phyloP scores from a whole-genome alignment of 495 filamentous ascomycete genomes.

The Cladorrhinum samala region DNA sequence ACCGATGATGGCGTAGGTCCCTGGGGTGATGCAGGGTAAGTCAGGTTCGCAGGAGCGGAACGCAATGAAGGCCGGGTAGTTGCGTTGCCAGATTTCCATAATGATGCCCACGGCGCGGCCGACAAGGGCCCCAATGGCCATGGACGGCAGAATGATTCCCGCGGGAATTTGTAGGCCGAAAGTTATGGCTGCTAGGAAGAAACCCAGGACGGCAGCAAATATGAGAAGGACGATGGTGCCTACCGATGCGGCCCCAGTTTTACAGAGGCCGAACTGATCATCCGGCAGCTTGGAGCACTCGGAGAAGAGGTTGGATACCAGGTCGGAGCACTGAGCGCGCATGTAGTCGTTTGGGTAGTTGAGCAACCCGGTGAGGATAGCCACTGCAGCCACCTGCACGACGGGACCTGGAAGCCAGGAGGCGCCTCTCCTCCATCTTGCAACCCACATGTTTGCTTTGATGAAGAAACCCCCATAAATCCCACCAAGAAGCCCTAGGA shows the following conservation, averaged over 20 bases:
- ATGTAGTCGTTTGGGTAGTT: slow-evolving; percentile 96
- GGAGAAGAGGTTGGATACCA: slow-evolving; percentile 86
- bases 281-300: slow-evolving; percentile 75
- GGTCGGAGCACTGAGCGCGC: slow-evolving; percentile 82
- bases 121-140: slow-evolving; percentile 89
- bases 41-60: slow-evolving; percentile 83
- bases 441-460: slow-evolving; percentile 83
- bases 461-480: slow-evolving; percentile 94
- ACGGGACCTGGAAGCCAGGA: slow-evolving; percentile 60
- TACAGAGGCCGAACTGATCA: slow-evolving; percentile 84
- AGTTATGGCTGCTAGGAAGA: slow-evolving; percentile 79
- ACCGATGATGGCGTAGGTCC: slow-evolving; percentile 93
- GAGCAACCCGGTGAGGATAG: slow-evolving; percentile 74
- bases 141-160: slow-evolving; percentile 94
- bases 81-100: slow-evolving; percentile 81
- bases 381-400: slow-evolving; percentile 66
- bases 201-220: slow-evolving; percentile 72
- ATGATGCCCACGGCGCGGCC: slow-evolving; percentile 88
- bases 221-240: slow-evolving; percentile 74
- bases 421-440: slow-evolving; percentile 67
- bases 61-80: slow-evolving; percentile 66
- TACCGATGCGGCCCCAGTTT: slow-evolving; percentile 60
- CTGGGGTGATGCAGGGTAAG: slow-evolving; percentile 84
- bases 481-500: slow-evolving; percentile 85
- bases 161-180: slow-evolving; percentile 97